A percentile compares a stretch with the other conserved stretches of the same genome.
These are phyloP conservation scores for Citrullus amarus DNA, from an alignment of 306 rosid species.

Conservation along the genomic window DNA sequence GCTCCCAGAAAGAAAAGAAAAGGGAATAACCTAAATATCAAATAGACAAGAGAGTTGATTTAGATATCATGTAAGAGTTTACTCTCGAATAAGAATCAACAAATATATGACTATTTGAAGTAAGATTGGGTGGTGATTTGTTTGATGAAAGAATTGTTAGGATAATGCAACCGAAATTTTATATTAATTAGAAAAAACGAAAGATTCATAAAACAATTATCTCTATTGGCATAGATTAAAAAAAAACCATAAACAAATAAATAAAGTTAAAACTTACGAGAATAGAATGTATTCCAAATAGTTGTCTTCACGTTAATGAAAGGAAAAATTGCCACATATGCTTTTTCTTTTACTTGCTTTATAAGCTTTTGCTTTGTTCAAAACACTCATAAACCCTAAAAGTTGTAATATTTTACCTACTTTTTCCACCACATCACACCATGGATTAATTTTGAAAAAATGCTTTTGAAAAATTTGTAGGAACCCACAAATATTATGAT, in stretches of 20 bases:
- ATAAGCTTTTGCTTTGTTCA: background rate
- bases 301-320: too few species aligned
- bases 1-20: too few species aligned
- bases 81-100: background rate
- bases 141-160: too few species aligned
- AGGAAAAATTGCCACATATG: background rate
- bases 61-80: too few species aligned
- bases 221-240: too few species aligned
- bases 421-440: background rate
- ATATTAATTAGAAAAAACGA: too few species aligned
- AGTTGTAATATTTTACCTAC: slow-evolving; percentile 5
- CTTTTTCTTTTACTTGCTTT: background rate
- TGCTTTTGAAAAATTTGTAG: slow-evolving; percentile 11
- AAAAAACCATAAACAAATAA: too few species aligned
- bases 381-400: slow-evolving; percentile 6
- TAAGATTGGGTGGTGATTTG: too few species aligned
- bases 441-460: background rate
- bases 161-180: background rate
- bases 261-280: background rate
- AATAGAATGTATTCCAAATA: too few species aligned
- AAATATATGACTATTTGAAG: background rate
- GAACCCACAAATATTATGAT: slow-evolving; percentile 10
- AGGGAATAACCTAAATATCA: too few species aligned
- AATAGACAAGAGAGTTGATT: too few species aligned
- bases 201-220: too few species aligned